Base-by-base conservation (phyloP, 2,329 filamentous ascomycete species). In the Pseudovirgaria hyperparasitica region DNA sequence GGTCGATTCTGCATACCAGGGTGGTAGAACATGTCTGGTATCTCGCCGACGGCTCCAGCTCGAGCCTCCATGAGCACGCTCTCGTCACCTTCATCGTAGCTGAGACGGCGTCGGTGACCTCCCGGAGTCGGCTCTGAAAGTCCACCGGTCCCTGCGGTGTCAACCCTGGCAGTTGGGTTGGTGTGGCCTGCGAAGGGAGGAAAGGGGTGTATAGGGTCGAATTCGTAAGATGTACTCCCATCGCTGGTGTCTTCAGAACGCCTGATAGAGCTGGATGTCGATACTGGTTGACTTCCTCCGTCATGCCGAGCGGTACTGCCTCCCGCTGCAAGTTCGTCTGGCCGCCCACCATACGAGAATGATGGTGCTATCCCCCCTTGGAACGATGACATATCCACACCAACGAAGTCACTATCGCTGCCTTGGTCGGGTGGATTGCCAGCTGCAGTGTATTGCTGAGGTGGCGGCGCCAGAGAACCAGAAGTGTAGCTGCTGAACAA, bases 31-130 rank as follows among this genome's bases (percentile, higher is more conserved):
- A 96, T 75, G 42, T 93, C 90, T 11, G 80, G 81, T 35, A 84
- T 82, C 30, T 85, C 82, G 18, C 49, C 50, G 16, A 46, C 43
- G 31, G 55, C 52, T 6, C 52, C 50, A 16, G 56, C 40, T 17
- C 47, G 40, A n/a, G 46, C 46, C 24, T 63, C 57, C 37, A 52
- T 59, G 19, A 65, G 44, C 5, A 49, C 52, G 23, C 55, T 67
- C 50, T 96, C 90, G 40, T 94, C 90, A 2, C 82, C 87, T 48
- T 93, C 84, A 40, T 96, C 87, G 42, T 90, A 94, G 54, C 85
- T 94, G 42, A 85, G 63, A 33, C 84, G 72, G 38, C 85, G 60
- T 22, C 51, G 53, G 34, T 58, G 70, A 19, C 16, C 19, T 5
- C 63, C 25, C 19, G 45, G 65, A 26, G 65, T 72, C 2, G 86